Evolutionary conservation across 441 rosid species (phyloP).

Genomic region (Gossypium gossypioides): DNA sequence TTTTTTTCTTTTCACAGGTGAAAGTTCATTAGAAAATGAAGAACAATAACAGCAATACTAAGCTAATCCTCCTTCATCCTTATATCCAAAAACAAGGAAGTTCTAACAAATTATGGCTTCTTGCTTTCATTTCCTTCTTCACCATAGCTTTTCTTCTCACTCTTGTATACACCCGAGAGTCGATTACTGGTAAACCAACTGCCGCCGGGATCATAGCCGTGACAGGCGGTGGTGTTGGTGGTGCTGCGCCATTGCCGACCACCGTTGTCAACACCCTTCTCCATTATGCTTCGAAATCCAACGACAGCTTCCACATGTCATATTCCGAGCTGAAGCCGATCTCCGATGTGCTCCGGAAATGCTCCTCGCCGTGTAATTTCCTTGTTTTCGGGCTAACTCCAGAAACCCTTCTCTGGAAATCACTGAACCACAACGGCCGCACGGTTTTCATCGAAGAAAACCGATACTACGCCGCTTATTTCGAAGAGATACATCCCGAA

Average conservation of each 20-base stretch:
- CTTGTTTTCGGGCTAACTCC: conserved; percentile 77
- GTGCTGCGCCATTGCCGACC: conserved; percentile 35
- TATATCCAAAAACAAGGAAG: conserved; percentile 83
- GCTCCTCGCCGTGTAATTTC: conserved; percentile 79
- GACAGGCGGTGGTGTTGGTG: conserved; percentile 14
- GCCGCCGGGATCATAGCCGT: conserved; percentile 18
- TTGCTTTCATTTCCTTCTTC: conserved; percentile 67
- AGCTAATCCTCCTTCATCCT: conserved; percentile 82
- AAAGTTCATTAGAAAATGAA: conserved; percentile 28
- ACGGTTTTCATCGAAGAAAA: conserved; percentile 85
- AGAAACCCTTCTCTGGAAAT: conserved; percentile 86
- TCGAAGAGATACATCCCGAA: conserved; percentile 75
- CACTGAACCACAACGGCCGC: conserved; percentile 74
- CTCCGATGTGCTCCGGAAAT: conserved; percentile 67
- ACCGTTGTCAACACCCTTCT: conserved; percentile 37
- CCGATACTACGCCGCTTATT: conserved; percentile 82
- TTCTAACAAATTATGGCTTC: conserved; percentile 74
- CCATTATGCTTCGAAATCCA: conserved; percentile 56
- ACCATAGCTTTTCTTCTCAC: conserved; percentile 70
- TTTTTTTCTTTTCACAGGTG: not conserved
- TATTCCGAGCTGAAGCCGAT: conserved; percentile 67
- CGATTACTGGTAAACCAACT: conserved; percentile 19
- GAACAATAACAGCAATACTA: conserved; percentile 57
- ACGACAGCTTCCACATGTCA: conserved; percentile 69
- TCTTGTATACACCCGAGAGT: conserved; percentile 63